Base-by-base conservation (phyloP, 371 early-diverging fungal species). In the Apophysomyces elegans region DNA sequence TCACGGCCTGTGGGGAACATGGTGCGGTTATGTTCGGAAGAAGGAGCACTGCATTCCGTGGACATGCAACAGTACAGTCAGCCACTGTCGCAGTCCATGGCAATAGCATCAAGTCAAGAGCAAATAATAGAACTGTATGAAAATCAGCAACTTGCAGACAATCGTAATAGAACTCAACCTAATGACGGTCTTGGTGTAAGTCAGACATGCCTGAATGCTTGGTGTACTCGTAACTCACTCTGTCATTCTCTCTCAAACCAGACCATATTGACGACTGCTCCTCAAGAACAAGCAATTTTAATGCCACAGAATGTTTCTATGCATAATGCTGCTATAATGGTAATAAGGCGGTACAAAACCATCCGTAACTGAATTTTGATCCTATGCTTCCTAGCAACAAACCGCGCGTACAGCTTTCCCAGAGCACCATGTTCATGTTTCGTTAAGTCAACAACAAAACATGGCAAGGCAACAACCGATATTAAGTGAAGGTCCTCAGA, bases 1-100 rank as follows among this genome's bases (percentile, higher is more conserved):
- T 50, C 54, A 50, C 54, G 32, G 9, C 54, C 54, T 50, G 54
- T 50, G 54, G 54, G 54, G 54, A 50, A 50, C 54, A 50, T 21
- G 21, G 54, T 50, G 21, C 54, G 54, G 16, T 21, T 50, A 4
- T 50, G 54, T 26, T 50, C 54, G 54, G 54, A 50, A 26, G 54
- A 50, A 9, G 54, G 54, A n/a, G 16, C 21, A 50, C 54, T 21
- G 21, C 54, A 50, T 50, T 21, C 54, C 54, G 54, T 50, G 21
- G 54, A 50, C 54, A 50, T 50, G 54, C 54, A 50, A 50, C 54
- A 50, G 54, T 50, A 50, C 21, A 21, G 54, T 6, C 54, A 50
- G 21, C 35, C 16, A 50, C 21, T 50, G 54, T 50, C 54, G 54
- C 54, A 50, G 54, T 50, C 54, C 4, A 50, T 50, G 54, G 21